Evolutionary conservation across 768 basidiomycete genomes (phyloP), one percentile per base, ranked within the genome.

Genomic region (Galerina marginata): DNA sequence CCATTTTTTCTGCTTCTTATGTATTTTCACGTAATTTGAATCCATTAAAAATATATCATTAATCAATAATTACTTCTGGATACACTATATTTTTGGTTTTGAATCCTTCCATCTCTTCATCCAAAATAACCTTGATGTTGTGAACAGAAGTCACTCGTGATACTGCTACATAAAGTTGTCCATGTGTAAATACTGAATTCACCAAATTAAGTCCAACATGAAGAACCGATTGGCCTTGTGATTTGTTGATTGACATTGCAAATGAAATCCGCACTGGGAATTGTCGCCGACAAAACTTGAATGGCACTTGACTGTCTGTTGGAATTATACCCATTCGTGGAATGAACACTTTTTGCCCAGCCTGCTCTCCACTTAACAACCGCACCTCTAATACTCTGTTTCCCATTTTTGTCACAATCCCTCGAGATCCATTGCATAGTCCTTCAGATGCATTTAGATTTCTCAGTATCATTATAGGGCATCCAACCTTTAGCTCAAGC

Each of bases 221-320:
- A 29, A 23, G 29, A 3, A 82, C 72, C 15, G 78, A 81, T 67
- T 83, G 82, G 4, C 82, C 81, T 69, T 83, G 80, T 1, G 79
- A 60, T 63, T 82, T 83, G 69, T 84, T 82, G 65, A 83, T 80
- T 1, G 80, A 74, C 67, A 83, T 74, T 0, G 78, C 78, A 74
- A 83, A 84, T 12, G 77, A 79, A 5, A 83, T 69, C 2, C 70
- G 67, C 14, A 83, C 63, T 36, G 82, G 81, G 58, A 81, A 81
- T 65, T 83, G 81, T 0, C 64, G 66, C 0, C 75, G 73, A 15
- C 40, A 57, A 36, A 82, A 65, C 11, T 58, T 53, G 59, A 81
- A 74, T 4, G 74, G 45, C 25, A 72, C 44, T 23, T 72, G 67
- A 26, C 62, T 55, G 14, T 69, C 65, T 26, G 74, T 66, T 4